Evolutionary conservation across 371 early-diverging fungal species (phyloP), one percentile per base, ranked within the genome.

Genomic region (Smittium culicis): DNA sequence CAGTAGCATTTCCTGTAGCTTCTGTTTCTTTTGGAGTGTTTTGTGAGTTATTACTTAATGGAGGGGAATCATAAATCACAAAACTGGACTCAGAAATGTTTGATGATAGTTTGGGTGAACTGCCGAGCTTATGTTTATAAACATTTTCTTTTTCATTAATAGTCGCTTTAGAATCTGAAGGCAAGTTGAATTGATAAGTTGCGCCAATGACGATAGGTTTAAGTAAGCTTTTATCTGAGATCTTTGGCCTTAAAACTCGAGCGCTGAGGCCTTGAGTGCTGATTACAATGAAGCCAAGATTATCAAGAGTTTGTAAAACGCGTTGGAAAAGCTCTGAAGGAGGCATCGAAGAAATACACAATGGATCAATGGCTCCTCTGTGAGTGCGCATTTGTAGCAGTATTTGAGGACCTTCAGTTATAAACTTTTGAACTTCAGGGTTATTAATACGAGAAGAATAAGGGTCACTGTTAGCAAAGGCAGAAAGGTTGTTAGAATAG

Each of bases 281-380:
- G 54, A 86, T 83, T 58, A 85, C 81, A 27, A 87, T 86, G 35
- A 91, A 80, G 1, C 91, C 91, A 69, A 89, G 76, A 2, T 79
- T 67, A 54, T 81, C 71, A 27, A 89, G 70, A 0, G 83, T 80
- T 69, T 81, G 82, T 64, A 85, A 83, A 61, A 91, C 81, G 55
- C 86, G 83, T 28, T 77, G 74, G 65, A 89, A 82, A 31, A 88
- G 79, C 71, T 86, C 86, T 28, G 80, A 79, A 1, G 91, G 91
- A 24, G 84, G 77, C 35, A 85, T 77, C 3, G 85, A 82, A n/a
- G 88, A 87, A 61, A 91, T 72, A 1, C 88, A 88, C 59, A 83
- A 80, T 54, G 86, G 84, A 68, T 88, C 89, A 0, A 90, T 87
- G 11, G 88, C 88, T 58, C 91, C 91, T 64, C 86, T 85, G 72